These are phyloP conservation scores for Chlamydomonas sp. DNA, from an alignment of 139 green algal genomes.

Conservation along the genomic window DNA sequence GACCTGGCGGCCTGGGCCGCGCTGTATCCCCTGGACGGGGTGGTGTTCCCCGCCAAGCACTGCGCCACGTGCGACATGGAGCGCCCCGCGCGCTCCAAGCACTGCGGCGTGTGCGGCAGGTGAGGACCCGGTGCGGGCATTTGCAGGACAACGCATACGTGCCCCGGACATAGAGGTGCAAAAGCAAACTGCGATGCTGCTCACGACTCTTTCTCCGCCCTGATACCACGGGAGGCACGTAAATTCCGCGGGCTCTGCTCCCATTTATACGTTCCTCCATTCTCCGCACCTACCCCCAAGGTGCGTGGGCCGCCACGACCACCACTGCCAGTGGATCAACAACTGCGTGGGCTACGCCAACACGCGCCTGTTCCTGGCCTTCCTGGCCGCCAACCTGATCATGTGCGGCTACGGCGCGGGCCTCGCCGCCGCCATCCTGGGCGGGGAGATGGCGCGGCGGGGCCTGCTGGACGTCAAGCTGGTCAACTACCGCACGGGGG, in stretches of 20 bases:
- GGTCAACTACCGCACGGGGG: slow-evolving; percentile 18
- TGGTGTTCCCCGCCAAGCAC: slow-evolving; percentile 41
- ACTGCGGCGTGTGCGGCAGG: slow-evolving; percentile 73
- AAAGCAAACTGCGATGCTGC: too few relatives aligned
- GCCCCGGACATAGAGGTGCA: too few relatives aligned
- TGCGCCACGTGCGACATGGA: slow-evolving; percentile 72
- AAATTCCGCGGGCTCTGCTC: too few relatives aligned
- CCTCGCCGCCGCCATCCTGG: slow-evolving; percentile 22
- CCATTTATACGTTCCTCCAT: background rate
- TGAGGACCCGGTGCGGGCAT: background rate
- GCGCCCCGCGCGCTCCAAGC: slow-evolving; percentile 78
- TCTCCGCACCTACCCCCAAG: slow-evolving; percentile 26
- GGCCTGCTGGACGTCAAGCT: slow-evolving; percentile 22
- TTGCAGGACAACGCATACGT: too few relatives aligned
- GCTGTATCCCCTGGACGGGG: slow-evolving; percentile 65
- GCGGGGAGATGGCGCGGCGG: slow-evolving; percentile 36
- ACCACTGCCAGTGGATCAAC: slow-evolving; percentile 88
- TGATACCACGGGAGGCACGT: too few relatives aligned
- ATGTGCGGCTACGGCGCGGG: slow-evolving; percentile 32
- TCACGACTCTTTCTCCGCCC: too few relatives aligned
- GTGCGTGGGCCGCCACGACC: slow-evolving; percentile 78
- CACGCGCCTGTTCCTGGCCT: slow-evolving; percentile 58
- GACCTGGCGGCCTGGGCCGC: slow-evolving; percentile 34
- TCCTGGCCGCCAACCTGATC: slow-evolving; percentile 54
- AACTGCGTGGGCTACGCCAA: slow-evolving; percentile 79